These are phyloP conservation scores for Trichoderma sp. DNA, from an alignment of 2,329 filamentous ascomycete species.

Conservation along the genomic window DNA sequence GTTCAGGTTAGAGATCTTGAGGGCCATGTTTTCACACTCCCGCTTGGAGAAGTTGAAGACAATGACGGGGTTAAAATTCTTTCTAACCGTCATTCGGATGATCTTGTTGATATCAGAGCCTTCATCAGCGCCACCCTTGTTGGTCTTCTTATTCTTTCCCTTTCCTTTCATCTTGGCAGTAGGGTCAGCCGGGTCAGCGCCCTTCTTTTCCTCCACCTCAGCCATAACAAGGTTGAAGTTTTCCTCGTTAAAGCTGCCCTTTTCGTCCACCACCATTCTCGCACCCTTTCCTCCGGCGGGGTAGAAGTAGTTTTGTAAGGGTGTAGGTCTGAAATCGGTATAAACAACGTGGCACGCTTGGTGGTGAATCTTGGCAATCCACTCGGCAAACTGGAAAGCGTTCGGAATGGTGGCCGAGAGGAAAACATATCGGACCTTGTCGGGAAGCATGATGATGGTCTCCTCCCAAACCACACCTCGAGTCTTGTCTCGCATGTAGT, in stretches of 20 bases:
- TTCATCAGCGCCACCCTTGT: constrained; percentile 77
- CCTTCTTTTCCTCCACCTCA: constrained; percentile 82
- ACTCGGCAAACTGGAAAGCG: constrained; percentile 98
- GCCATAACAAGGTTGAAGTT: constrained; percentile 98
- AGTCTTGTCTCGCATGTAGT: constrained; percentile 93
- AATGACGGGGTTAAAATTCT: constrained; percentile 96
- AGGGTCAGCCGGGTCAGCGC: constrained; percentile 75
- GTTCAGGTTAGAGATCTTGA: constrained; percentile 80
- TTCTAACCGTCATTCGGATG: constrained; percentile 97
- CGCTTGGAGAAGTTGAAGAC: constrained; percentile 99
- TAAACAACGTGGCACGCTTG: constrained; percentile 99
- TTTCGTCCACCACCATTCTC: constrained; percentile 92
- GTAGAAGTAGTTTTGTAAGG: constrained; percentile 97
- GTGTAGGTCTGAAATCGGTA: constrained; percentile 95
- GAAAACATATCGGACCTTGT: constrained; percentile 99
- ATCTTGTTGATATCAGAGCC: constrained; percentile 93
- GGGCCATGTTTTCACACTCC: constrained; percentile 86
- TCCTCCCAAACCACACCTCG: constrained; percentile 99
- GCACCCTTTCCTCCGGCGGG: constrained; percentile 90
- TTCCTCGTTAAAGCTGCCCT: constrained; percentile 90
- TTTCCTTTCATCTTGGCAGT: constrained; percentile 79
- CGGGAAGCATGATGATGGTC: constrained; percentile 94
- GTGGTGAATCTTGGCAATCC: constrained; percentile 96
- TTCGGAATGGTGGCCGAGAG: constrained; percentile 97
- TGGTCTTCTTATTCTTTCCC: constrained; percentile 87